Percentiles rank a stretch among this genome's conserved stretches.
Conservation (phyloP, 2,329 filamentous ascomycete species). For the Exophiala calicioides region DNA sequence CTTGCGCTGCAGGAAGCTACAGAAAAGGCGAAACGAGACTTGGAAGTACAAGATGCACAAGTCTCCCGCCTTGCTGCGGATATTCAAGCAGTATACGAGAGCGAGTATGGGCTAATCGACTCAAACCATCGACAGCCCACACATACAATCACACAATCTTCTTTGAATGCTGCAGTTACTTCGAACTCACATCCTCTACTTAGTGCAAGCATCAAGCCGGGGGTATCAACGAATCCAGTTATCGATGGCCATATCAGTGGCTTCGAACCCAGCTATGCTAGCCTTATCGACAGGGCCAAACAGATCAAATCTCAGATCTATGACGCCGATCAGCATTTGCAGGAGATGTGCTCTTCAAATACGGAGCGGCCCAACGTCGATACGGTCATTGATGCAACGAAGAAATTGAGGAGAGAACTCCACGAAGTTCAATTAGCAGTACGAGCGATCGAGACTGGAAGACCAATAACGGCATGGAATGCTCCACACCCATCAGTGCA, state of each 20-base stretch:
- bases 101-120: constrained; percentile 28
- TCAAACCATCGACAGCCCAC: constrained; percentile 18
- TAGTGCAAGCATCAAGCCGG: constrained; percentile 27
- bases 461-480: constrained; percentile 21
- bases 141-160: not conserved
- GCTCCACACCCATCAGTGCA: constrained; percentile 7
- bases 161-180: not conserved
- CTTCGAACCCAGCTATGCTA: constrained; percentile 28
- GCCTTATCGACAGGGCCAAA: constrained; percentile 25
- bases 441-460: constrained; percentile 17
- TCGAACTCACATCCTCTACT: constrained; percentile 20
- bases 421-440: constrained; percentile 21
- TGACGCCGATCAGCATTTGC: not conserved
- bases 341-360: not conserved
- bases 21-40: constrained; percentile 10
- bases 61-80: constrained; percentile 21
- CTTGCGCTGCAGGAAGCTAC: constrained; percentile 12
- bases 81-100: constrained; percentile 32
- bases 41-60: constrained; percentile 15
- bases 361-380: constrained; percentile 9
- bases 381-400: constrained; percentile 22
- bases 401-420: constrained; percentile 21
- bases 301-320: constrained; percentile 8
- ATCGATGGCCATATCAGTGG: constrained; percentile 24
- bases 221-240: constrained; percentile 22